Evolutionary conservation across 257 asterid genomes (phyloP), one percentile per base, ranked within the genome.

Genomic region (Oldenlandia corymbosa): DNA sequence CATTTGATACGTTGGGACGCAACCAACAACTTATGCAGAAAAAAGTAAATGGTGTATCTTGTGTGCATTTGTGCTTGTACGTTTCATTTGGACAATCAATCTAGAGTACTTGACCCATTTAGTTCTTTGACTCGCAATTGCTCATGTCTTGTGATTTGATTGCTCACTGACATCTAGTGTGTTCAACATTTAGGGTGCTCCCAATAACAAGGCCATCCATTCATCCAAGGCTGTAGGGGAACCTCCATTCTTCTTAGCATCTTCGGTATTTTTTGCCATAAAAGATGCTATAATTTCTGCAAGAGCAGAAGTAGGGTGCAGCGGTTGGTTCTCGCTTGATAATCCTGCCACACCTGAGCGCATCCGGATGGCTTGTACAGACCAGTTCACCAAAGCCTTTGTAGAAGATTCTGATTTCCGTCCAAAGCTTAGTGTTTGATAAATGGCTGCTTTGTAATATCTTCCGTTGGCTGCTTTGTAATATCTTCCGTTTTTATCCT

Each of bases 191-290:
- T 73, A 91, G 98, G 95, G 65, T 74, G 90, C 91, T 27, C 98
- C 98, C 6, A 86, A 91, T 68, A 73, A 56, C 16, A 83, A 76
- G 68, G 98, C 95, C 56, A 85, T 91, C 71, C 98, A 91, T 80
- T 91, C 98, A 31, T 88, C 96, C 3, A 91, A 91, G 78, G 98
- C 98, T 23, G 98, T 91, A 26, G 98, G 98, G 32, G 96, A 91
- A 76, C 98, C 98, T 4, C 98, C 98, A 1, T 91, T 91, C 83
- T 91, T 91, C 63, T 94, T 88, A 1, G 95, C 92, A 1, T 81
- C 98, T 2, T 43, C 88, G 23, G 95, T 86, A 31, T 83, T 91
- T 75, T 91, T 91, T 1, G 96, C 96, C 14, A 88, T 91, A 55
- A 88, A 85, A 76, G 94, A 91, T 41, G 98, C 96, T 43, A 85